Conservation (phyloP, 1,139 yeast genomes). For the Blastobotrys illinoisensis region DNA sequence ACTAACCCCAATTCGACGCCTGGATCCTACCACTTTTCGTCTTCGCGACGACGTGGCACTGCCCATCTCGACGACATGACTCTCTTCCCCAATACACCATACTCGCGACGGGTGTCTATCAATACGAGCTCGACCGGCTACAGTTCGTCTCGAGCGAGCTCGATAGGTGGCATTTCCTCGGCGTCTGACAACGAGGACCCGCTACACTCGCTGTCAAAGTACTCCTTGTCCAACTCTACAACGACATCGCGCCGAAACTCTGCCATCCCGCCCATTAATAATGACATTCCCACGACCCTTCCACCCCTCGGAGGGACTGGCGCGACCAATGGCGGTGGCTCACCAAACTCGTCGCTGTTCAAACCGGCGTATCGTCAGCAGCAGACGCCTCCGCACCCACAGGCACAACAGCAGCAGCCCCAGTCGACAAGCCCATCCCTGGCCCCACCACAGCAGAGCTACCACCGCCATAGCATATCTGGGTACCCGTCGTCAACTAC, state of each 20-base stretch:
- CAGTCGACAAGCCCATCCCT: neutral
- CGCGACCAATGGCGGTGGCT: slow-evolving; percentile 4
- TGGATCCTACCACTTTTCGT: slow-evolving; percentile 4
- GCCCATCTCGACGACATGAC: slow-evolving; percentile 11
- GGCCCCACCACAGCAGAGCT: slow-evolving; percentile 3
- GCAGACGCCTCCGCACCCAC: neutral
- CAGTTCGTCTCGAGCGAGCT: slow-evolving; percentile 22
- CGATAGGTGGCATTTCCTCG: slow-evolving; percentile 26
- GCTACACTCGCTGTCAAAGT: slow-evolving; percentile 26
- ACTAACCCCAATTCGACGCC: slow-evolving; percentile 1
- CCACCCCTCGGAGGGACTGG: slow-evolving; percentile 11
- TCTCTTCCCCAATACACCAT: slow-evolving; percentile 17
- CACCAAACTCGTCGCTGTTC: slow-evolving; percentile 12
- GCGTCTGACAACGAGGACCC: slow-evolving; percentile 32
- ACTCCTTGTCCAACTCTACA: slow-evolving; percentile 25
- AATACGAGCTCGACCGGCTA: slow-evolving; percentile 15
- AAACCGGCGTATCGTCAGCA: slow-evolving; percentile 7
- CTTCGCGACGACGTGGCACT: slow-evolving; percentile 1
- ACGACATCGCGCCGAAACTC: slow-evolving; percentile 28
- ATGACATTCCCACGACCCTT: slow-evolving; percentile 10
- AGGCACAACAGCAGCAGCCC: neutral
- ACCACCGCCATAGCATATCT: slow-evolving; percentile 15
- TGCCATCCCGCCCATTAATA: slow-evolving; percentile 16
- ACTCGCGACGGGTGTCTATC: slow-evolving; percentile 20
- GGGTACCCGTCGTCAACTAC: slow-evolving; percentile 11